These are phyloP conservation scores for Chondrus crispus DNA, from an alignment of 23 red algal genomes.

Conservation along the genomic window DNA sequence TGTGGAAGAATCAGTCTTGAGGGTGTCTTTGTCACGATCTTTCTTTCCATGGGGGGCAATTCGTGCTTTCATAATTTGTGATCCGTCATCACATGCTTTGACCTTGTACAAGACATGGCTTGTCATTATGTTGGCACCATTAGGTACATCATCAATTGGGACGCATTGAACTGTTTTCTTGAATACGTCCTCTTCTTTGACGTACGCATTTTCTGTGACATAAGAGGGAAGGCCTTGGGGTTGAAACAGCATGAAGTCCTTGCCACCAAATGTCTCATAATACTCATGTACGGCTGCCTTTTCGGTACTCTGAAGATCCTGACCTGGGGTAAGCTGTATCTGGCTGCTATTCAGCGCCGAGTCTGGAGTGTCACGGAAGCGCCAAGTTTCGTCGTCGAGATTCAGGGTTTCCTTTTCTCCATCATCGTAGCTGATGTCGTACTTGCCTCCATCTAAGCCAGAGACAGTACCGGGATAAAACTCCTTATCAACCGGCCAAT, in stretches of 20 bases:
- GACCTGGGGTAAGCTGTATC: neutral
- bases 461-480: neutral
- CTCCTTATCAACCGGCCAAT: neutral
- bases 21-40: neutral
- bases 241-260: neutral
- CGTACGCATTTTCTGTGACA: neutral
- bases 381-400: conserved; percentile 5
- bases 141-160: neutral
- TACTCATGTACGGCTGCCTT: neutral
- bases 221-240: neutral
- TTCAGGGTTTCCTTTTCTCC: neutral
- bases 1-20: neutral
- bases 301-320: neutral
- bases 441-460: no score
- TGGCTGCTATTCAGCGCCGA: neutral
- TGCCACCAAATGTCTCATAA: neutral
- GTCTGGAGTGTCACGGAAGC: neutral
- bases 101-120: neutral
- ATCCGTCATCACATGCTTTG: neutral
- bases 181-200: conserved; percentile 16
- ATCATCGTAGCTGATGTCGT: conserved; percentile 9
- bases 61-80: neutral
- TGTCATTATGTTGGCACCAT: neutral
- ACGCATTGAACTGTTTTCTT: neutral
- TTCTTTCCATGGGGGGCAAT: neutral